phyloP scores from a whole-genome alignment of 2,329 filamentous ascomycete genomes.

The Cylindrodendrum hubeiense region DNA sequence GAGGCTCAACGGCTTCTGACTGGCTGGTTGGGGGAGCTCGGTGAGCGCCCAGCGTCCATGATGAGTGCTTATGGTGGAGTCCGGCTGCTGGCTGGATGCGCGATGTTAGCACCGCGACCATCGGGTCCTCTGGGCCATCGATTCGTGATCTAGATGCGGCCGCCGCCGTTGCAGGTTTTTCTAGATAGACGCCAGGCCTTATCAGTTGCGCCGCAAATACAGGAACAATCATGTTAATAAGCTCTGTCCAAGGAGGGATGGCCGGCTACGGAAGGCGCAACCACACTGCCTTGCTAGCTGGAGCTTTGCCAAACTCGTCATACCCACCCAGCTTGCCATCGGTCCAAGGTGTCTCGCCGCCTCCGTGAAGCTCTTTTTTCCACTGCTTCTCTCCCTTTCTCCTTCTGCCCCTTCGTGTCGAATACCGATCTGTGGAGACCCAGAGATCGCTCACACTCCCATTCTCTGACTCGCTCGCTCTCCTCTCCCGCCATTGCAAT shows the following conservation, averaged over 20 bases:
- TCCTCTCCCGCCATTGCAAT: conserved; percentile 12
- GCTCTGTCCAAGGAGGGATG: conserved; percentile 9
- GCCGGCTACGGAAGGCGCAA: conserved; percentile 19
- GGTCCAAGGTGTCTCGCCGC: conserved; percentile 35
- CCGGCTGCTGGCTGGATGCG: neutral
- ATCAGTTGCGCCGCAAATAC: conserved; percentile 21
- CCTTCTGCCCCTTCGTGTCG: conserved; percentile 9
- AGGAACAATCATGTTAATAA: conserved; percentile 16
- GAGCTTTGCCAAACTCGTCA: conserved; percentile 37
- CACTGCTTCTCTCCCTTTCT: conserved; percentile 26
- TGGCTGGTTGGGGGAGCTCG: conserved; percentile 17
- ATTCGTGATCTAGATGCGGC: conserved; percentile 31
- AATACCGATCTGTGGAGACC: neutral
- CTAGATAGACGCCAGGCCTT: conserved; percentile 13
- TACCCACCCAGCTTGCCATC: conserved; percentile 41
- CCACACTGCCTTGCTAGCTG: conserved; percentile 15
- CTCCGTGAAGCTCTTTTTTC: conserved; percentile 28
- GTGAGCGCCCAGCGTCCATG: conserved; percentile 10
- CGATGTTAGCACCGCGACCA: conserved; percentile 33
- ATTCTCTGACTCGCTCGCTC: conserved; percentile 8
- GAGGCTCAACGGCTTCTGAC: conserved; percentile 23
- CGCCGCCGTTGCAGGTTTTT: conserved; percentile 34
- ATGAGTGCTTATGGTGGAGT: conserved; percentile 7
- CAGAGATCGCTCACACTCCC: neutral
- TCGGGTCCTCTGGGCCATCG: conserved; percentile 24